Conservation (phyloP, 441 rosid genomes). For the Brassica balearica region DNA sequence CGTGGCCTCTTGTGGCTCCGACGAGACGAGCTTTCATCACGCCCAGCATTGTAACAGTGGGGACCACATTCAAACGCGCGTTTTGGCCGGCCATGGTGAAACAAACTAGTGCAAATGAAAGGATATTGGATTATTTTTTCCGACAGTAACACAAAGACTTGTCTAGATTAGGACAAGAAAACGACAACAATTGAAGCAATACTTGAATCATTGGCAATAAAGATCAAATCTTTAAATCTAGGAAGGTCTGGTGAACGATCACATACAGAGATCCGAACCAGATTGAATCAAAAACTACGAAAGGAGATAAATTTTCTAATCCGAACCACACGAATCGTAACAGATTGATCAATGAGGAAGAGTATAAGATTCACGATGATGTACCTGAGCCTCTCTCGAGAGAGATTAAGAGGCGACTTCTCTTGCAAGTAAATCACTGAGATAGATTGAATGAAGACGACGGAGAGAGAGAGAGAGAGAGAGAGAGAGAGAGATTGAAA, state of each 20-base stretch:
- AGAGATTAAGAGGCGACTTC: neutral
- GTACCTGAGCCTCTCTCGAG: conserved; percentile 34
- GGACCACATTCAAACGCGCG: conserved; percentile 87
- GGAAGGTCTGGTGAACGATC: neutral
- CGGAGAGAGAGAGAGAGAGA: neutral
- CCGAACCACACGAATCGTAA: neutral
- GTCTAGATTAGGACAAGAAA: conserved; percentile 7
- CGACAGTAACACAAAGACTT: neutral
- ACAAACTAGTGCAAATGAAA: neutral
- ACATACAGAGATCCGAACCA: neutral
- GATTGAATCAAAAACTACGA: conserved; percentile 29
- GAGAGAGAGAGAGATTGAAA: neutral
- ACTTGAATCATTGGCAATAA: neutral
- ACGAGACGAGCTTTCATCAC: conserved; percentile 83
- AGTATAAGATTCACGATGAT: conserved; percentile 21
- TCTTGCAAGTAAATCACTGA: conserved; percentile 32
- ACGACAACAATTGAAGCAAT: neutral
- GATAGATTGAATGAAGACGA: neutral
- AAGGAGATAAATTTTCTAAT: conserved; percentile 12
- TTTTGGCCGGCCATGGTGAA: conserved; percentile 79
- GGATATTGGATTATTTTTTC: neutral
- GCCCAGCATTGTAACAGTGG: conserved; percentile 87
- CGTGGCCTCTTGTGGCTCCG: conserved; percentile 96
- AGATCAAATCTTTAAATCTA: conserved; percentile 1
- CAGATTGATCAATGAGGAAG: conserved; percentile 34